A percentile compares a stretch with the other conserved stretches of the same genome.
Evolutionary conservation across 371 early-diverging fungal species (phyloP).

Genomic region (Quaeritorhiza haematococci): DNA sequence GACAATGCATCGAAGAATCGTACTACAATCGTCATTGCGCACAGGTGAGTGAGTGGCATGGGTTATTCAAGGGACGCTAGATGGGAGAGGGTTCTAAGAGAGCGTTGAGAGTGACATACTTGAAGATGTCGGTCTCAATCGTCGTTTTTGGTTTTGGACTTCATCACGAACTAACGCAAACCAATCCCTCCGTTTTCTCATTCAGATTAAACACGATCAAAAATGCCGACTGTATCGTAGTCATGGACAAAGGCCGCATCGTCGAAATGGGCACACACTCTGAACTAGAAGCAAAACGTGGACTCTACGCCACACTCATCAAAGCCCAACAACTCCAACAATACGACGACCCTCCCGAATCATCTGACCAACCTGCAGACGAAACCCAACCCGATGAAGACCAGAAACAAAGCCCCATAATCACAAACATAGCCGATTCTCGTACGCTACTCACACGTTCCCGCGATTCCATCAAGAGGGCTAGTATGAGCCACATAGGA

Average conservation of each 20-base stretch:
- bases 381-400: neutral
- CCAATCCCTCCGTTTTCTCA: too few relatives aligned
- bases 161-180: too few relatives aligned
- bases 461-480: too few relatives aligned
- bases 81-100: neutral
- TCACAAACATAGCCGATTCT: neutral
- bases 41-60: conserved; percentile 42
- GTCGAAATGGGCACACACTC: conserved; percentile 84
- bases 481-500: too few relatives aligned
- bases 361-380: neutral
- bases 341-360: too few relatives aligned
- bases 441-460: too few relatives aligned
- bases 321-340: conserved; percentile 36
- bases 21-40: conserved; percentile 90
- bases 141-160: too few relatives aligned
- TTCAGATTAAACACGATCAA: too few relatives aligned
- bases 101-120: too few relatives aligned
- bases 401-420: neutral
- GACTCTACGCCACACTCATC: conserved; percentile 33
- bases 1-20: conserved; percentile 67
- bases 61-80: conserved; percentile 3
- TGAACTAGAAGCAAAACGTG: conserved; percentile 55
- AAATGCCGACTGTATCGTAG: conserved; percentile 66
- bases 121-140: too few relatives aligned
- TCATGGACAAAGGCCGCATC: conserved; percentile 42